Percentiles rank a stretch among this genome's conserved stretches.
Evolutionary conservation across 352 stramenopile genomes (phyloP).

Genomic region (Pythium aristosporum): DNA sequence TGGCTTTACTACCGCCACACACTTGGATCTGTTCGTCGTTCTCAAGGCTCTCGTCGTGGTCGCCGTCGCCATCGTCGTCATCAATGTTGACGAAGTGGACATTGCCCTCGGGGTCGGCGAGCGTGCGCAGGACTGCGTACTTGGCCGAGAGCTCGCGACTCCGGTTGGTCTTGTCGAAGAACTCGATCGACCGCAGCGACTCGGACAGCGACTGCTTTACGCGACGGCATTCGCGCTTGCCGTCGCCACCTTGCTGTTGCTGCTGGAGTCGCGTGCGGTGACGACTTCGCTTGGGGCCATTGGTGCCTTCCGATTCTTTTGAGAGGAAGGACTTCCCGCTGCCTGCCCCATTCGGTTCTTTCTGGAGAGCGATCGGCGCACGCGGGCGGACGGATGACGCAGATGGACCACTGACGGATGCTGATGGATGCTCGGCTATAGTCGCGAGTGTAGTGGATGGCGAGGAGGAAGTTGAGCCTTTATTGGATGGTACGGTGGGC

Average conservation of each 20-base stretch:
- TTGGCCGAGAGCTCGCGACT: conserved; percentile 63
- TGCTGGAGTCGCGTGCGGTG: conserved; percentile 31
- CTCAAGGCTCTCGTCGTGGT: conserved; percentile 6
- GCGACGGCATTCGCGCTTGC: conserved; percentile 37
- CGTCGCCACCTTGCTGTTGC: conserved; percentile 24
- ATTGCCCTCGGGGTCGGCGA: conserved; percentile 67
- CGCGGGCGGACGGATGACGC: conserved; percentile 47
- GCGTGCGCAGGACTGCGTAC: conserved; percentile 55
- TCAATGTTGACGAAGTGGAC: conserved; percentile 83
- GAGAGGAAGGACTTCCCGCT: conserved; percentile 45
- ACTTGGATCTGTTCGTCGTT: conserved; percentile 3
- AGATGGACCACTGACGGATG: conserved; percentile 19
- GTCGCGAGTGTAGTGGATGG: conserved; percentile 4
- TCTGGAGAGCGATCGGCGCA: conserved; percentile 56
- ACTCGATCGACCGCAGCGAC: conserved; percentile 64
- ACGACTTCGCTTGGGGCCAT: conserved; percentile 43
- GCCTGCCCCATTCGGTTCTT: conserved; percentile 27
- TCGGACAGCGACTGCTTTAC: conserved; percentile 75
- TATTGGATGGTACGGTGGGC: neutral
- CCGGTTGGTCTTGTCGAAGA: conserved; percentile 74
- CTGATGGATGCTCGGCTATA: conserved; percentile 9
- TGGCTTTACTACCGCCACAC: neutral
- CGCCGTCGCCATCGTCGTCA: conserved; percentile 26
- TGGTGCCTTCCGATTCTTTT: conserved; percentile 34
- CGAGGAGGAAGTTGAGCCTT: neutral